Evolutionary conservation across 441 rosid species (phyloP), one percentile per base, ranked within the genome.

Genomic region (Iberis amara): DNA sequence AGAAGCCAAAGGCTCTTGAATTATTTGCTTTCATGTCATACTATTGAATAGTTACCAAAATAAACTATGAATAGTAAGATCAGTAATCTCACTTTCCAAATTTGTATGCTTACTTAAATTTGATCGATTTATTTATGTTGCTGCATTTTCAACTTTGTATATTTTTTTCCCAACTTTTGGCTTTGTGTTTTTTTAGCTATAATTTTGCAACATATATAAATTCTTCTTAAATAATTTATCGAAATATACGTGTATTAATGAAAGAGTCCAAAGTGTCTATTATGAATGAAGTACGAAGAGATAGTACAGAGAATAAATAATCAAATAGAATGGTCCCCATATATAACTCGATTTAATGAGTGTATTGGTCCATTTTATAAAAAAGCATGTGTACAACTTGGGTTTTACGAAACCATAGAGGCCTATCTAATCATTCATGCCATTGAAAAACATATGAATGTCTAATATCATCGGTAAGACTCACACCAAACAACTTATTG

Each of bases 221-320:
- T n/a, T 11, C 31, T 6, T 4, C 8, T 11, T 10, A 39, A 39
- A 31, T 5, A 21, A 40, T 9, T 11, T 18, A 7, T 39, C 13
- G 7, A 18, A 21, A 59, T 8, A 24, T 23, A 8, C 8, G 4
- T 48, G 11, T 9, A 39, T 14, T n/a, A 31, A 37, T 55, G 57
- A 24, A 62, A 40, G 50, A 28, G 63, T 28, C 53, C 47, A 50
- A 50, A 43, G 12, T 64, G 47, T 49, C n/a, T 55, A 48, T 36
- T 56, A 50, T 49, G 36, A 56, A 56, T 37, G 57, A 64, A 57
- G 58, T 64, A 57, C 63, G 36, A 49, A 42, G 47, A 43, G 21
- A 64, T 42, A 56, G 62, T 64, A 64, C 47, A 18, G 42, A 64
- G 52, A 50, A 64, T 64, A 64, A 64, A 64, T 57, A 56, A 43